A percentile compares a stretch with the other conserved stretches of the same genome.
Evolutionary conservation across 108 stramenopile species (phyloP).

Genomic region (Discostella pseudostelligera): DNA sequence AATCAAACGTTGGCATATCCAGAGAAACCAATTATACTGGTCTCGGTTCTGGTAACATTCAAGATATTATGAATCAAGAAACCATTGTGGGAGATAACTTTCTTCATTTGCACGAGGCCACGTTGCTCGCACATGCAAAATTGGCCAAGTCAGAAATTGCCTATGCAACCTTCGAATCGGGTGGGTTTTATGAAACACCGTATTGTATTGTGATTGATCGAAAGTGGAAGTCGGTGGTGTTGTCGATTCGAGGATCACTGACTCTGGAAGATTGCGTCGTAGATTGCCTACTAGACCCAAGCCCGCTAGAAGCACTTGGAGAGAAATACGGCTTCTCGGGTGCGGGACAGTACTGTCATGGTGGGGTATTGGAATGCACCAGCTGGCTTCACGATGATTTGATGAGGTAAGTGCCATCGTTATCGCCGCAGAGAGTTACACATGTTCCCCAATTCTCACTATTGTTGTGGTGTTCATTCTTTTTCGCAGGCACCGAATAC

Average conservation of each 20-base stretch:
- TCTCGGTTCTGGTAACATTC: too few species aligned
- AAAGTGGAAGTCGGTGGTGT: conserved; percentile 77
- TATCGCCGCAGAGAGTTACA: too few species aligned
- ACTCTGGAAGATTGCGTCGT: conserved; percentile 94
- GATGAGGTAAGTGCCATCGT: conserved; percentile 40
- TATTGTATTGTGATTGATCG: conserved; percentile 94
- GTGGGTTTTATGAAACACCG: conserved; percentile 76
- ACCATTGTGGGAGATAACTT: conserved; percentile 66
- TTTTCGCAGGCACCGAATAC: conserved; percentile 51
- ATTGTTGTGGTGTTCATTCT: conserved; percentile 7
- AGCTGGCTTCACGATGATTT: conserved; percentile 83
- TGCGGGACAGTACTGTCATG: conserved; percentile 81
- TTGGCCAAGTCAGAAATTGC: conserved; percentile 82
- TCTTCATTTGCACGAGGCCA: conserved; percentile 68
- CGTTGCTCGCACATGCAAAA: conserved; percentile 71
- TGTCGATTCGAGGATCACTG: conserved; percentile 92
- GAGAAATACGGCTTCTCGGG: conserved; percentile 85
- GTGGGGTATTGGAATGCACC: conserved; percentile 76
- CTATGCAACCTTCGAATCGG: conserved; percentile 83
- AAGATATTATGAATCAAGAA: conserved; percentile 7
- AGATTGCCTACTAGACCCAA: conserved; percentile 87
- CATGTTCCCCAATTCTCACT: not conserved
- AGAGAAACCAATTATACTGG: conserved; percentile 9
- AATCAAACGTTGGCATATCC: not conserved
- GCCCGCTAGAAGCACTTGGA: conserved; percentile 70